Base-by-base conservation (phyloP, 495 filamentous ascomycete species). In the Daldinia grandis region DNA sequence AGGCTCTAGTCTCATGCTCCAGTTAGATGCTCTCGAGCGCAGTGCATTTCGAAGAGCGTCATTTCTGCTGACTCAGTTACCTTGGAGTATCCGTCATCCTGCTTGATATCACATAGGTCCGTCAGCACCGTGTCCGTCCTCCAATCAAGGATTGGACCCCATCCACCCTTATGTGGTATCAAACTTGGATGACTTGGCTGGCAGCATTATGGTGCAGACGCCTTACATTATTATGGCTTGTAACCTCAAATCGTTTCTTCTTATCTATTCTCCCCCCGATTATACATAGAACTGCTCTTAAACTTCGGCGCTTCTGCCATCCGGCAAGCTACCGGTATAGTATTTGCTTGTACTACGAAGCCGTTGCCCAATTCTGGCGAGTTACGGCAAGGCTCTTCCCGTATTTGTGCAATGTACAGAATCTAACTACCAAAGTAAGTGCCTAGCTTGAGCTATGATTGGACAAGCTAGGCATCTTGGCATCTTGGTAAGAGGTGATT, bases 1-100 rank as follows among this genome's bases (percentile, higher is more conserved):
- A 53, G 27, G 40, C 64, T 68, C 60, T 58, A 7, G 27, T 53
- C 49, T 12, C 2, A 15, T 19, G 37, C 15, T 30, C 56, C 56
- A 40, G 62, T 72, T 72, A 65, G 64, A 37, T 49, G 42, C 60
- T 25, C 49, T 33, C 64, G 69, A 58, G 42, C 65, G 65, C 70
- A 69, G 61, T 59, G 62, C 62, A 33, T 69, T 58, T 38, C 3
- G 37, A 54, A 42, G 35, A 56, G 28, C 38, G 49, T 51, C 56
- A 59, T 57, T 21, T 28, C 57, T 56, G 53, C 53, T 56, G n/a
- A 42, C 33, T 49, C 24, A 58, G 28, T 63, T 47, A 68, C 49
- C 28, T 19, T 49, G 55, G 56, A 44, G 49, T 21, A 6, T 61
- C 30, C 54, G 49, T 68, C 55, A 44, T 68, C 44, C 50, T 50